Evolutionary conservation across 345 rosid genomes (phyloP), one percentile per base, ranked within the genome.

Genomic region (Brassica rapa): DNA sequence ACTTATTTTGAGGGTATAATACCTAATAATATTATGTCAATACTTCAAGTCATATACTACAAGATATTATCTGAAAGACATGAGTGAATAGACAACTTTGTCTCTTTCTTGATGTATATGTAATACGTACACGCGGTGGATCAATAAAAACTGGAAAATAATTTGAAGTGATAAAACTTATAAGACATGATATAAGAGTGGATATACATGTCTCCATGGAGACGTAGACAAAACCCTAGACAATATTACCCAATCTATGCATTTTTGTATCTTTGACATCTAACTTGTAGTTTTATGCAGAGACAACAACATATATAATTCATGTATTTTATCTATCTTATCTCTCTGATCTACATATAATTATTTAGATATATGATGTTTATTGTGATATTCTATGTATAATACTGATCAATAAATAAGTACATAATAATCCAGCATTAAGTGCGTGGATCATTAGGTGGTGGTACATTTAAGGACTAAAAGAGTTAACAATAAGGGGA

Each of bases 231-330:
- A 77, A 72, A 51, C 70, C 60, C 55, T 72, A 72, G 81, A 81
- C 81, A 81, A 66, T 30, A 57, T 71, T 43, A 66, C 80, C 80
- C 9, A 71, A 76, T 72, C 69, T 68, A 72, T 72, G 71, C 72
- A 55, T 37, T 27, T 72, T 27, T 72, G 53, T 66, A 27, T 11
- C 74, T 66, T 81, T 81, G 81, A 81, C 84, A 70, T 75, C 80
- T 80, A 75, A 70, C 76, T 70, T 80, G 83, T 65, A 70, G 8
- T 81, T 43, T 81, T 81, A 73, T 81, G 73, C 77, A 71, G 8
- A 57, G 46, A 60, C 65, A 66, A 59, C 69, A 30, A 71, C 57
- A 70, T 19, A 19, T 19, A 19, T 63, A 39, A 14, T 66, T 72
- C 71, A 23, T n/a, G 49, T 35, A 25, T 14, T 8, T 24, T 29